A percentile compares a stretch with the other conserved stretches of the same genome.
Conservation (phyloP, 2,329 filamentous ascomycete genomes). For the Alternaria metachromatica region DNA sequence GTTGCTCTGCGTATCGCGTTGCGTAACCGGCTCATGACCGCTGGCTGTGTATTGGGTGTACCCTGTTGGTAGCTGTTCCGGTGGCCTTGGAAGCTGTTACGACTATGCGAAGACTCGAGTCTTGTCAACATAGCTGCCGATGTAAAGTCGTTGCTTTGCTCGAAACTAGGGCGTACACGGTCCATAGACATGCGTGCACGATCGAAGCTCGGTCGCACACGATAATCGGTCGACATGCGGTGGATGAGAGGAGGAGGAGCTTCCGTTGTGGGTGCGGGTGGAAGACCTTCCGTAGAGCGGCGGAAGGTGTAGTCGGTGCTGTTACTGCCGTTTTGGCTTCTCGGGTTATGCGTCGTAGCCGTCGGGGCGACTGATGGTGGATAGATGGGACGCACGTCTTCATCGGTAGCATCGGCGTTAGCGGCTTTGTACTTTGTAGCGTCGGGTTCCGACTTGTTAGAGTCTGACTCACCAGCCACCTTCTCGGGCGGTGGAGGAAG, state of each 20-base stretch:
- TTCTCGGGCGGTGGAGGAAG: slow-evolving; percentile 53
- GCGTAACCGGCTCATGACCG: slow-evolving; percentile 37
- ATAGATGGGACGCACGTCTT: slow-evolving; percentile 92
- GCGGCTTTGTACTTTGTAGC: slow-evolving; percentile 51
- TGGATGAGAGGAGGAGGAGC: slow-evolving; percentile 31
- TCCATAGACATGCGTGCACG: slow-evolving; percentile 88
- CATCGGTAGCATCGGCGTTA: slow-evolving; percentile 66
- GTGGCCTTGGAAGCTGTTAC: slow-evolving; percentile 32
- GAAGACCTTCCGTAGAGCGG: slow-evolving; percentile 43
- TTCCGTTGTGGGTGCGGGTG: slow-evolving; percentile 38
- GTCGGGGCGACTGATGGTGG: slow-evolving; percentile 85
- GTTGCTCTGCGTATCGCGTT: slow-evolving; percentile 42
- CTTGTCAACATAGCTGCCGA: slow-evolving; percentile 84
- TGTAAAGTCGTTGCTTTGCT: slow-evolving; percentile 88
- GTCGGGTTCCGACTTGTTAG: slow-evolving; percentile 63
- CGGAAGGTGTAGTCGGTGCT: slow-evolving; percentile 83
- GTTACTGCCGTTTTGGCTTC: slow-evolving; percentile 90
- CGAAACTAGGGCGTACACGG: slow-evolving; percentile 80
- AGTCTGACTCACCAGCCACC: slow-evolving; percentile 59
- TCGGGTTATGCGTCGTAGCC: slow-evolving; percentile 70
- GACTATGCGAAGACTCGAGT: slow-evolving; percentile 70
- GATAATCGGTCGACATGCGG: slow-evolving; percentile 41
- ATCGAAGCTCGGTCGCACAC: slow-evolving; percentile 82
- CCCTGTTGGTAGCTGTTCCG: slow-evolving; percentile 35
- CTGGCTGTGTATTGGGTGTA: slow-evolving; percentile 18